Percentiles rank a stretch among this genome's conserved stretches.
These are phyloP conservation scores for Amaranthus hypochondriacus DNA, from an alignment of 148 eudicot genomes.

Conservation along the genomic window DNA sequence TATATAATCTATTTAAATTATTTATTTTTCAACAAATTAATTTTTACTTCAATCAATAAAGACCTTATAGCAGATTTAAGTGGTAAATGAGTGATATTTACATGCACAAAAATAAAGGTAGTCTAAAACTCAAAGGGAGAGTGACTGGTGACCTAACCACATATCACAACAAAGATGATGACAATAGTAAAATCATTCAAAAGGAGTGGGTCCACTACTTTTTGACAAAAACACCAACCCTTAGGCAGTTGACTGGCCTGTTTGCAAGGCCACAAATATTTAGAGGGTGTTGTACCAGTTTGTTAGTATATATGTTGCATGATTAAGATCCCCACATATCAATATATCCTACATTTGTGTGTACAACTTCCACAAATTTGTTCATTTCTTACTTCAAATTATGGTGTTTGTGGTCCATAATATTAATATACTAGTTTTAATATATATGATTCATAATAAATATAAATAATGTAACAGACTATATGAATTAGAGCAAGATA, in stretches of 20 bases:
- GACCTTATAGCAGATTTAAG: too few relatives aligned
- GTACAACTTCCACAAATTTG: not conserved
- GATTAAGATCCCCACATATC: not conserved
- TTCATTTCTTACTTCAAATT: not conserved
- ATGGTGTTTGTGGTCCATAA: not conserved
- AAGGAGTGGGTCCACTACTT: slow-evolving; percentile 19
- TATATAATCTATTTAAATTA: too few relatives aligned
- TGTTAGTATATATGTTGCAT: not conserved
- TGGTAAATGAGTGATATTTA: not conserved
- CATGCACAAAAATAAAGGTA: slow-evolving; percentile 1
- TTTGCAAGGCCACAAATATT: not conserved
- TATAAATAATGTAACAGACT: too few relatives aligned
- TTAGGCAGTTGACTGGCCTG: not conserved
- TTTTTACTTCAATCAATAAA: too few relatives aligned
- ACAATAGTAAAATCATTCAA: not conserved
- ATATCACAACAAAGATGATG: slow-evolving; percentile 16
- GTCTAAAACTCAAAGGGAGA: slow-evolving; percentile 5
- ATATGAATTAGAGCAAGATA: too few relatives aligned
- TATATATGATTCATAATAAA: not conserved
- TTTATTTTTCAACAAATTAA: too few relatives aligned
- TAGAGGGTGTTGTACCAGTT: not conserved
- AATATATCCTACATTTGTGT: not conserved
- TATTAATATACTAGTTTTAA: not conserved
- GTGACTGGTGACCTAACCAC: slow-evolving; percentile 35
- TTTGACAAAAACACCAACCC: slow-evolving; percentile 16